Evolutionary conservation across 345 rosid species (phyloP), one percentile per base, ranked within the genome.

Genomic region (Cardamine resedifolia): DNA sequence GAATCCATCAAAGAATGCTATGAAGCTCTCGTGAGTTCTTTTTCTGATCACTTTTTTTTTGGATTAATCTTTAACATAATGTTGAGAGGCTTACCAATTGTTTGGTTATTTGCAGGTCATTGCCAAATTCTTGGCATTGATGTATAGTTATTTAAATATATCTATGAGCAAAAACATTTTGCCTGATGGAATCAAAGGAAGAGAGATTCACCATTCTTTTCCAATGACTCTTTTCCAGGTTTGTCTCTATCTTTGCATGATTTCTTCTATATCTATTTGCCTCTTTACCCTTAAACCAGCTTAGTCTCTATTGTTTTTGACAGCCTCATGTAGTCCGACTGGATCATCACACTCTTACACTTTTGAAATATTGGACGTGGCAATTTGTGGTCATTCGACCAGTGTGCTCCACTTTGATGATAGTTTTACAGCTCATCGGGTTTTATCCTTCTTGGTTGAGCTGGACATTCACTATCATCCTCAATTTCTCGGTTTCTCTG

Each of bases 141-240:
- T 94, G 96, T 94, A 91, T 71, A 89, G 96, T 72, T 90, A 86
- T 81, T 80, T 93, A 66, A 89, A 91, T 55, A 87, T 93, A 74
- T 93, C 98, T 28, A 87, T 89, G 20, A 90, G 96, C 83, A 84
- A 81, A 63, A 86, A 85, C 69, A 78, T 89, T 44, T 88, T 94
- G 58, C 96, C 97, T 10, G 97, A 91, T 79, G 95, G 74, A 64
- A 85, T 94, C 77, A 94, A 94, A 79, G 98, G 97, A 47, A 86
- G 97, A 77, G 90, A 89, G 81, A 83, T 94, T 78, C 97, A 88
- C 73, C 98, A 89, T 71, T 82, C 95, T 34, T 94, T 94, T 68
- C 98, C 98, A 21, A 87, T 94, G 95, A 94, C 98, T 36, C 90
- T 89, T 76, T 89, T 94, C 79, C 96, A 88, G 97, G 97, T 88